Base-by-base conservation (phyloP, 345 rosid species). In the Brassica rapa region DNA sequence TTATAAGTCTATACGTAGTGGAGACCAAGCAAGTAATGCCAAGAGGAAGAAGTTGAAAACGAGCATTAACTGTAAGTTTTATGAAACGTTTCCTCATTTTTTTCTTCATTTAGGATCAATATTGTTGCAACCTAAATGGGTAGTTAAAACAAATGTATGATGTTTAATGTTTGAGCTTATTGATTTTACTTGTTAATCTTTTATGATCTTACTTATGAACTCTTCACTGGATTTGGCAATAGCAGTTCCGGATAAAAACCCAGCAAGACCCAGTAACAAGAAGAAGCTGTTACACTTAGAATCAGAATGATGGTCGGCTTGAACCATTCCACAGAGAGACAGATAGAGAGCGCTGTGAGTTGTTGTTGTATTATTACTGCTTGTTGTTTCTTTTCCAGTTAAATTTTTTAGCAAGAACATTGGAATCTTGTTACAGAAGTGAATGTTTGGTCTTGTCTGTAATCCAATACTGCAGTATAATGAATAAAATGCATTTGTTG, bases 41-140 rank as follows among this genome's bases (percentile, higher is more conserved):
- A 82, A 70, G 80, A 84, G 87, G 87, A 90, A 82, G 83, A 89
- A 85, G 83, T 70, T 79, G 77, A 89, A 84, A 85, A 78, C 72
- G 37, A 60, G 75, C 72, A 33, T 64, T 2, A 35, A 70, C 35
- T 64, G 91, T 86, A 77, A 91, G 90, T 73, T 73, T 14, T 59
- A 56, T 62, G 3, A 56, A 49, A 55, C 74, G 8, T 74, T 32
- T 67, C 80, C 80, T 41, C 68, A 29, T 69, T 73, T 72, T 6
- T 6, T 57, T 70, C 71, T 68, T 78, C 51, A 56, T 25, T 25
- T 23, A 12, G 49, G 57, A 55, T 5, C 65, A 37, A 25, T 25
- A 27, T 7, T 37, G 19, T 59, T 29, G 53, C 39, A 77, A 63
- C 24, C 35, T 69, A 33, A 68, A 12, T 60, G 68, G 60, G 33